A percentile compares a stretch with the other conserved stretches of the same genome.
Evolutionary conservation across 805 yeast species (phyloP).

Genomic region (Blastobotrys chiropterorum): DNA sequence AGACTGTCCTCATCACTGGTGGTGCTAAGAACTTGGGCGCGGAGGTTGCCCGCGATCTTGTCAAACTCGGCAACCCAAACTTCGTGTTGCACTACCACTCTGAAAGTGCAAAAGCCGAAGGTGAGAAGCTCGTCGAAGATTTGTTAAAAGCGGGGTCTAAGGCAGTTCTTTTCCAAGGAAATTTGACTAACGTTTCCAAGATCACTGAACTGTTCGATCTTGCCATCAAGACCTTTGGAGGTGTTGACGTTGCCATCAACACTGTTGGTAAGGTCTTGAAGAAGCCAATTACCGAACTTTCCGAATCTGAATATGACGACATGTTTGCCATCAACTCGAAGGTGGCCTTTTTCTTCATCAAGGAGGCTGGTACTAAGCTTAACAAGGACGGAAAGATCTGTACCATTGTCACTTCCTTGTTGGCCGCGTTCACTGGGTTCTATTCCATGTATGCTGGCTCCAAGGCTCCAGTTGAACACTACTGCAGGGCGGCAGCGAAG

Average conservation of each 20-base stretch:
- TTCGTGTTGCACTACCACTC: slow-evolving; percentile 53
- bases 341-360: slow-evolving; percentile 54
- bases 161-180: slow-evolving; percentile 39
- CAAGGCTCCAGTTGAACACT: slow-evolving; percentile 69
- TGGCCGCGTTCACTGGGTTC: slow-evolving; percentile 59
- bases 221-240: slow-evolving; percentile 42
- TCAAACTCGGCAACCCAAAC: slow-evolving; percentile 44
- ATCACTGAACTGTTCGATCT: slow-evolving; percentile 40
- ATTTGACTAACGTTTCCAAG: slow-evolving; percentile 38
- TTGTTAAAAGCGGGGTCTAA: slow-evolving; percentile 35
- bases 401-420: slow-evolving; percentile 53
- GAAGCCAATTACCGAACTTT: slow-evolving; percentile 48
- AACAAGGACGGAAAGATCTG: slow-evolving; percentile 50
- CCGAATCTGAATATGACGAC: slow-evolving; percentile 49
- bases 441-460: slow-evolving; percentile 67
- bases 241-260: slow-evolving; percentile 58
- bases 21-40: slow-evolving; percentile 59
- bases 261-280: slow-evolving; percentile 63
- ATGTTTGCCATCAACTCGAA: slow-evolving; percentile 52
- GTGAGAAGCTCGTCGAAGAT: slow-evolving; percentile 35
- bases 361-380: slow-evolving; percentile 48
- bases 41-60: slow-evolving; percentile 47
- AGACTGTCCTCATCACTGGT: slow-evolving; percentile 52
- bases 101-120: slow-evolving; percentile 31
- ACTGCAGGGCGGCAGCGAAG: slow-evolving; percentile 62